Evolutionary conservation across 495 filamentous ascomycete genomes (phyloP).

Genomic region (Aspergillus egyptiacus): DNA sequence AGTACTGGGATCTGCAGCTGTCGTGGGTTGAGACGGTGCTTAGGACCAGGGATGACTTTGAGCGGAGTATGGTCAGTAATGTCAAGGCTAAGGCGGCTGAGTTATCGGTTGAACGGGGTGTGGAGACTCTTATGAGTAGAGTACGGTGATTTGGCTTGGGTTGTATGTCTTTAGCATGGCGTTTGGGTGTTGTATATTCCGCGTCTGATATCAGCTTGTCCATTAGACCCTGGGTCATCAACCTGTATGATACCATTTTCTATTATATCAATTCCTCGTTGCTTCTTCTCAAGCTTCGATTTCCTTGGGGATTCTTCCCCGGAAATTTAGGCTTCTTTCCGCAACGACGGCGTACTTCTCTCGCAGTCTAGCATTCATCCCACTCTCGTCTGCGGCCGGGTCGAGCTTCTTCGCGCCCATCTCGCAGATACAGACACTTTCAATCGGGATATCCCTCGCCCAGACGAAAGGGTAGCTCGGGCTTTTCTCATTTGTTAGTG

Average conservation of each 20-base stretch:
- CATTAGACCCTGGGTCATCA: too few relatives aligned
- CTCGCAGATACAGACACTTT: constrained; percentile 63
- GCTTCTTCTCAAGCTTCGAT: too few relatives aligned
- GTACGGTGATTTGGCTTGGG: constrained; percentile 53
- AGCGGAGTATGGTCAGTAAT: constrained; percentile 76
- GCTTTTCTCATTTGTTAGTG: not conserved
- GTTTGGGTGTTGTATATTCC: constrained; percentile 12
- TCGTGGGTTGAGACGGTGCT: constrained; percentile 96
- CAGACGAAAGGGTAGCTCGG: constrained; percentile 41
- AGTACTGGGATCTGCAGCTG: constrained; percentile 92
- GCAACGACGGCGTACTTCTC: constrained; percentile 41
- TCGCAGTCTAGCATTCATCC: constrained; percentile 31
- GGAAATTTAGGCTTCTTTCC: constrained; percentile 25
- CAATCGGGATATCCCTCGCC: constrained; percentile 55
- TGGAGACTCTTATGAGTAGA: constrained; percentile 87
- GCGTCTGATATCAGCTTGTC: too few relatives aligned
- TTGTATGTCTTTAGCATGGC: constrained; percentile 17
- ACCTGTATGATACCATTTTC: not conserved
- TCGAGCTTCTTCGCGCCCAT: constrained; percentile 68
- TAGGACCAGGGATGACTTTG: constrained; percentile 84
- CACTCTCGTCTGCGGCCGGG: constrained; percentile 19
- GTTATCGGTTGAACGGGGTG: constrained; percentile 67
- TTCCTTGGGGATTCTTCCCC: too few relatives aligned
- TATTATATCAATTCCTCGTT: not conserved
- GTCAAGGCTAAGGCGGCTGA: constrained; percentile 84